Evolutionary conservation across 225 moss, liverwort and hornwort species (phyloP), one percentile per base, ranked within the genome.

Genomic region (Pseudoscleropodium purum): DNA sequence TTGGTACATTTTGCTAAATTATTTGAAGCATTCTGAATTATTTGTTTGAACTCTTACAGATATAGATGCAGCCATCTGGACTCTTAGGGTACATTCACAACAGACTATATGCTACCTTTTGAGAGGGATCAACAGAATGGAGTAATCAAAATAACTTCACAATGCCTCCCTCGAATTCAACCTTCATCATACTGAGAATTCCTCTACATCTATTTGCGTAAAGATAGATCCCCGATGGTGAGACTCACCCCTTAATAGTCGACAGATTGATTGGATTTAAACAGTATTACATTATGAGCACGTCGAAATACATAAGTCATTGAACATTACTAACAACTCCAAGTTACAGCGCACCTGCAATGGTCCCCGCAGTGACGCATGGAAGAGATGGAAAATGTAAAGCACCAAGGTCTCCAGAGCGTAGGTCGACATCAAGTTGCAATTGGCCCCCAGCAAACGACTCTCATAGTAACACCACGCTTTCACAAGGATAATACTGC

Each of bases 381-480:
- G 93, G 77, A 97, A 97, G 80, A 95, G 96, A 90, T 97, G 94
- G 82, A 98, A 96, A 85, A 98, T 96, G 84, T 97, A 98, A 47
- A 98, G 92, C 87, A 98, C 98, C 87, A 98, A 70, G 37, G 96
- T 96, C 95, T 98, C 98, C 93, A 98, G 75, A 75, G 97, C 98
- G 85, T 95, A 98, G 25, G 96, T 96, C 83, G 97, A 96, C 67
- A 98, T 96, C 72, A 98, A 91, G 51, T 96, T 96, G 95, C 94
- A 89, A 90, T 97, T 94, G 74, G 97, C 97, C 45, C 97, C 98
- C 87, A 98, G 86, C 75, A 97, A 90, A 73, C 91, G 82, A 91
- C 95, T 95, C 82, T 98, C 98, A 88, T 98, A 98, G 72, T 93
- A 98, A 72, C 98, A 98, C 97, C 97, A 98, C 59, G 97, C 97